Conservation (phyloP, 371 early-diverging fungal species). For the Mortierella sp. region DNA sequence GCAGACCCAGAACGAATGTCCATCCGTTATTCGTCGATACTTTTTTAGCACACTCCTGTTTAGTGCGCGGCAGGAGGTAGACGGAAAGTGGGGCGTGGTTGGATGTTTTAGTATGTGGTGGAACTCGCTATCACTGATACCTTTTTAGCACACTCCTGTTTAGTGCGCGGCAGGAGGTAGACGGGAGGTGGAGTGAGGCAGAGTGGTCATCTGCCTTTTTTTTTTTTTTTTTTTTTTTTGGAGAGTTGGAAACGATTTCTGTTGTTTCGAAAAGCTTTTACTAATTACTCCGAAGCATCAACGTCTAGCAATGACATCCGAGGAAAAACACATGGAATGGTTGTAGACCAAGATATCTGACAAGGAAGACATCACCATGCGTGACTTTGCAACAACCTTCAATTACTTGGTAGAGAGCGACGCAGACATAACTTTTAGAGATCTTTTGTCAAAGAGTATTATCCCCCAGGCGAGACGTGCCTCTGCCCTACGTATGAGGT, state of each 20-base stretch:
- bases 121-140: constrained; percentile 17
- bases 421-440: neutral
- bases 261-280: neutral
- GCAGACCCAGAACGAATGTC: constrained; percentile 9
- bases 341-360: neutral
- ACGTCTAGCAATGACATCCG: constrained; percentile 1
- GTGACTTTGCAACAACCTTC: constrained; percentile 7
- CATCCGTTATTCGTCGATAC: constrained; percentile 21
- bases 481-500: constrained; percentile 3
- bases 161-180: constrained; percentile 12
- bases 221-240: neutral
- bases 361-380: constrained; percentile 2
- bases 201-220: constrained; percentile 19
- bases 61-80: constrained; percentile 33
- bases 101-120: constrained; percentile 2
- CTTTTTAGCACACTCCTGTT: constrained; percentile 18
- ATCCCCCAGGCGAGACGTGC: neutral
- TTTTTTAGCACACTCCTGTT: constrained; percentile 25
- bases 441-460: constrained; percentile 3
- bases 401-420: constrained; percentile 4
- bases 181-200: constrained; percentile 13
- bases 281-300: too few species aligned
- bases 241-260: neutral
- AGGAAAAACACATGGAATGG: neutral
- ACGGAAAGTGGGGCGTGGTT: constrained; percentile 8